Evolutionary conservation across 2,329 filamentous ascomycete genomes (phyloP).

Genomic region (Fusarium penzigii): DNA sequence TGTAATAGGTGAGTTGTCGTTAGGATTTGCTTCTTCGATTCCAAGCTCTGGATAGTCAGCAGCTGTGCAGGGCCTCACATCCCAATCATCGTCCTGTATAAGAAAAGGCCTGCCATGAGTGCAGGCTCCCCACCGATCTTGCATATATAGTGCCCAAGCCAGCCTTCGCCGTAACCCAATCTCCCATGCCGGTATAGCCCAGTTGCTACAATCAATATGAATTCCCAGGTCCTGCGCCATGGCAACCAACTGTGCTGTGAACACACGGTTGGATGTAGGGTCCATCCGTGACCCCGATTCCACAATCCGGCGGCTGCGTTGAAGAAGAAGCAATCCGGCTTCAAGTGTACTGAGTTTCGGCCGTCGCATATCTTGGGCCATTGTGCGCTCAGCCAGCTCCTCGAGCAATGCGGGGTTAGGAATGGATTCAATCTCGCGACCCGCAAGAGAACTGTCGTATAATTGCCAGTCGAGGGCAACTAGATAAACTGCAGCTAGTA

Average conservation of each 20-base stretch:
- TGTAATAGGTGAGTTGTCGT: slow-evolving; percentile 44
- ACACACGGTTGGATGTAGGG: slow-evolving; percentile 42
- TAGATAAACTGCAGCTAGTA: slow-evolving; percentile 62
- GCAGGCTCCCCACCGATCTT: slow-evolving; percentile 63
- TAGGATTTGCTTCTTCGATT: slow-evolving; percentile 37
- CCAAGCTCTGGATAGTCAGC: slow-evolving; percentile 42
- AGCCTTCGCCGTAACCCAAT: slow-evolving; percentile 60
- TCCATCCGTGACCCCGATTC: slow-evolving; percentile 24
- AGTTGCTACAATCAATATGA: slow-evolving; percentile 61
- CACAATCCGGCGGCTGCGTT: slow-evolving; percentile 45
- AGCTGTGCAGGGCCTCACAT: slow-evolving; percentile 40
- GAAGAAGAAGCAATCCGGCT: slow-evolving; percentile 54
- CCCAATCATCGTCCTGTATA: slow-evolving; percentile 56
- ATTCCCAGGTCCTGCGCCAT: slow-evolving; percentile 60
- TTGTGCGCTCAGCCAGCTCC: slow-evolving; percentile 43
- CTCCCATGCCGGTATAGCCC: slow-evolving; percentile 66
- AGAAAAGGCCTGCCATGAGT: slow-evolving; percentile 59
- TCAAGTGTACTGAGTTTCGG: slow-evolving; percentile 59
- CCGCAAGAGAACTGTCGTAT: slow-evolving; percentile 53
- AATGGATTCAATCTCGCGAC: slow-evolving; percentile 31
- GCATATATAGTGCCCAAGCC: slow-evolving; percentile 66
- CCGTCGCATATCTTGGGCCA: slow-evolving; percentile 49
- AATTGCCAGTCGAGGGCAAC: slow-evolving; percentile 63
- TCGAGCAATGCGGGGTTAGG: slow-evolving; percentile 37
- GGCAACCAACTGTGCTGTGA: slow-evolving; percentile 55